Evolutionary conservation across 2,329 filamentous ascomycete genomes (phyloP), one percentile per base, ranked within the genome.

Genomic region (Chlorencoelia australis): DNA sequence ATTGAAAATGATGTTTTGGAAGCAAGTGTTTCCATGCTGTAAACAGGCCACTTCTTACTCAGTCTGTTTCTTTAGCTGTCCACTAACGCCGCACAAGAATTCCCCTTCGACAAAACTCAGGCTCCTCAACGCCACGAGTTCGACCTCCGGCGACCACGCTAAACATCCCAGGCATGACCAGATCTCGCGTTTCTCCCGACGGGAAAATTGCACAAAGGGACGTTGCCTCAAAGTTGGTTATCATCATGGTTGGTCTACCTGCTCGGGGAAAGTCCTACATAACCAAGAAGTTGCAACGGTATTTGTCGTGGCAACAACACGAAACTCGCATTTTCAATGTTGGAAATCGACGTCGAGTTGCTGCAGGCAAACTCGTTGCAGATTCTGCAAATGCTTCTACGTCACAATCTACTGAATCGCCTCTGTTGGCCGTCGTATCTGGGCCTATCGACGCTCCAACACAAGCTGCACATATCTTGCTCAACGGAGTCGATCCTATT

Each of bases 251-350:
- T 42, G 91, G 91, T 45, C 66, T 98, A 51, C 91, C 91, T 3
- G 91, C 91, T 7, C 73, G 91, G 53, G 91, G 91, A 57, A 98
- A 98, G 65, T 95, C 88, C 37, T 98, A 98, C 63, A 94, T 98
- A 53, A 96, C 91, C 43, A 96, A 96, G 68, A 98, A 98, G 65
- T 74, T 98, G 45, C 83, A 91, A 41, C 75, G 91, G 43, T 98
- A 96, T 57, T 66, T 98, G 33, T 89, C 93, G 33, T 98, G 91
- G 91, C 78, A 95, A 54, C 91, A 98, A 56, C 89, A 98, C 61
- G 85, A 94, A 54, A 91, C 88, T 9, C 75, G 73, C 48, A 95
- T 98, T 50, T 98, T 98, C 74, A 98, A 98, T 53, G 91, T 98
- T 24, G 91, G 91, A 42, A 89, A 94, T 60, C 74, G 87, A 54